Evolutionary conservation across 129 eudicot genomes (phyloP), one percentile per base, ranked within the genome.

Genomic region (Flaveria robusta): DNA sequence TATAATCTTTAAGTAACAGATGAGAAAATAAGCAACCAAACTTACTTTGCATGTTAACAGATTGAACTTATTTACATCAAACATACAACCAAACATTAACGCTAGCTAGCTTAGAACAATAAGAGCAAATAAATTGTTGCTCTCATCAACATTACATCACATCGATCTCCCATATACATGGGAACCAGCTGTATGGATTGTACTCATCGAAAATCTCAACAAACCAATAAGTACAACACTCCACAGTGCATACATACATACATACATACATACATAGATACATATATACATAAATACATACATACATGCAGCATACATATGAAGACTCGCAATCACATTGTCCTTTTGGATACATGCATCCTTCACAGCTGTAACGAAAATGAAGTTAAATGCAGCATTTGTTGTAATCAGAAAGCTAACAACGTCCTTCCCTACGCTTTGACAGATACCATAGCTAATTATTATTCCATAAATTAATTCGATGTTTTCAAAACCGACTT

Each of bases 171-270:
- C 45, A 74, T 74, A 66, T 56, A 31, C 74, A 66, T 80, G 83
- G 79, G 74, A 74, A 55, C 79, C 83, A 80, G 83, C 79, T 80
- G 79, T 80, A 66, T 80, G 65, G 79, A 74, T 80, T 74, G 75
- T 65, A 74, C 75, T 9, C 45, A 73, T 80, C 83, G 79, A 80
- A 74, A 80, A 80, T 74, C 83, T 74, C 83, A 80, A 80, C 79
- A 66, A 74, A 74, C 83, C 74, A 80, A 45, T 80, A 55, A 74
- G 79, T 74, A 74, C 79, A 74, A 74, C 75, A 80, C 43, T 74
- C 75, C 79, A 80, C 63, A 54, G 43, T 27, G 19, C 74, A 66
- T 72, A 23, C 79, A 51, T 66, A 71, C 66, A 51, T 66, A 71
- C 66, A 9, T 16, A 34, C 73, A 34, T 23, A 68, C 50, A 68